Conservation (phyloP, 345 rosid species). For the Durio zibethinus region DNA sequence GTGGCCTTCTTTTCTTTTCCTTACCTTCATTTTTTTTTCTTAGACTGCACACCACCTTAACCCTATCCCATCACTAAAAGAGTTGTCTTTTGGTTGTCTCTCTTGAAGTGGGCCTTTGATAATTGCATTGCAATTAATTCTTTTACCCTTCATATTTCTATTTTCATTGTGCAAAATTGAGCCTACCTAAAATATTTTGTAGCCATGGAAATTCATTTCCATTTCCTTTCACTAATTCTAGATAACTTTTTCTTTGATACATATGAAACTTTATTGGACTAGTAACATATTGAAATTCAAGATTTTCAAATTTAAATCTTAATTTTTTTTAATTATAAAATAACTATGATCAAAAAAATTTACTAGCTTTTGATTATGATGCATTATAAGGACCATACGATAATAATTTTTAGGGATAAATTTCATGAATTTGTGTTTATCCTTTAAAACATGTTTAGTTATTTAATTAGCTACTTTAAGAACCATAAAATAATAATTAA, state of each 20-base stretch:
- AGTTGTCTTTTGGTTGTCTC: constrained; percentile 46
- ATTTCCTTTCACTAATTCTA: background rate
- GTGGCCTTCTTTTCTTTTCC: background rate
- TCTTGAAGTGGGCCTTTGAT: constrained; percentile 19
- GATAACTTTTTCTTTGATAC: background rate
- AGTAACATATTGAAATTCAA: background rate
- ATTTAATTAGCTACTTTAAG: too few species aligned
- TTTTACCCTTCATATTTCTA: background rate
- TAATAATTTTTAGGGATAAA: too few species aligned
- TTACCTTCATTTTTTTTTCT: constrained; percentile 1
- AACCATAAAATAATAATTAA: background rate
- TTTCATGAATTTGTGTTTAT: too few species aligned
- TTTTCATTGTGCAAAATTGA: background rate
- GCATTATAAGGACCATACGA: too few species aligned
- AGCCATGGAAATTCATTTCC: background rate
- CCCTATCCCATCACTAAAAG: constrained; percentile 14
- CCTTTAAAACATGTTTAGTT: too few species aligned
- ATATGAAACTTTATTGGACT: background rate
- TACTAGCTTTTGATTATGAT: too few species aligned
- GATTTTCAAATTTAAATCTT: background rate
- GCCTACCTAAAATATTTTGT: background rate
- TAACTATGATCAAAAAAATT: too few species aligned
- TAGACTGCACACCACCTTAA: constrained; percentile 18
- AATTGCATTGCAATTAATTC: constrained; percentile 9
- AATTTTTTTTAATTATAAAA: background rate